phyloP scores from a whole-genome alignment of 179 eudicot species.

The Camellia oleifera region DNA sequence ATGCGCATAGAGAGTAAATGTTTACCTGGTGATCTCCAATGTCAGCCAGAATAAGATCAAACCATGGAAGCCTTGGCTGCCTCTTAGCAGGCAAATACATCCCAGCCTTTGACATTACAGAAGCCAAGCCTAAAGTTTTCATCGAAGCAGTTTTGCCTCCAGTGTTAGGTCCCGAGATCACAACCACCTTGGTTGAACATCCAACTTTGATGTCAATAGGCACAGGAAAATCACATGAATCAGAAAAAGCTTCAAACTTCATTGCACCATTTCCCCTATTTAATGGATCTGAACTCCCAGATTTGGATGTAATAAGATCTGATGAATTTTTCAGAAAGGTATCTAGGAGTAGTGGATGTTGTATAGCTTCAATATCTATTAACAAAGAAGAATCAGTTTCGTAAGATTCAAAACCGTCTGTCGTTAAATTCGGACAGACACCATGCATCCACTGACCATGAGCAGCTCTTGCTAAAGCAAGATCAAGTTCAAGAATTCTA shows the following conservation, averaged over 20 bases:
- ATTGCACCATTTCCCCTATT: conserved; percentile 29
- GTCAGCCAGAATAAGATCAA: conserved; percentile 90
- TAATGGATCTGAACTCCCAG: conserved; percentile 23
- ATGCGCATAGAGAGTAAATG: background rate
- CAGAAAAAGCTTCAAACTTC: conserved; percentile 21
- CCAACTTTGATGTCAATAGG: conserved; percentile 78
- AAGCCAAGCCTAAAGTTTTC: conserved; percentile 86
- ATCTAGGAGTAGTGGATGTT: conserved; percentile 82
- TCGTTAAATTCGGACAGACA: conserved; percentile 55
- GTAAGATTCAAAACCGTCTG: conserved; percentile 22
- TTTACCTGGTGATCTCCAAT: conserved; percentile 96
- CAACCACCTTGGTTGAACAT: conserved; percentile 62
- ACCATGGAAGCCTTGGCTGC: conserved; percentile 82
- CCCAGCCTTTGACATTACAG: conserved; percentile 95
- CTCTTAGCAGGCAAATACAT: conserved; percentile 76
- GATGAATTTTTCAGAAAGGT: conserved; percentile 39
- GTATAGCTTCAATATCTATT: conserved; percentile 66
- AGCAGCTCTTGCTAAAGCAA: conserved; percentile 90
- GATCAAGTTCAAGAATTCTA: conserved; percentile 69
- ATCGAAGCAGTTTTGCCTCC: conserved; percentile 99
- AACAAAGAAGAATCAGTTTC: conserved; percentile 27
- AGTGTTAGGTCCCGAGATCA: conserved; percentile 96
- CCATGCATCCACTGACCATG: conserved; percentile 83
- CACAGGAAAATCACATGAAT: conserved; percentile 50
- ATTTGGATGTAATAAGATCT: conserved; percentile 22